Percentiles rank a stretch among this genome's conserved stretches.
phyloP scores from a whole-genome alignment of 2,329 filamentous ascomycete genomes.

The Xylaria sp. region DNA sequence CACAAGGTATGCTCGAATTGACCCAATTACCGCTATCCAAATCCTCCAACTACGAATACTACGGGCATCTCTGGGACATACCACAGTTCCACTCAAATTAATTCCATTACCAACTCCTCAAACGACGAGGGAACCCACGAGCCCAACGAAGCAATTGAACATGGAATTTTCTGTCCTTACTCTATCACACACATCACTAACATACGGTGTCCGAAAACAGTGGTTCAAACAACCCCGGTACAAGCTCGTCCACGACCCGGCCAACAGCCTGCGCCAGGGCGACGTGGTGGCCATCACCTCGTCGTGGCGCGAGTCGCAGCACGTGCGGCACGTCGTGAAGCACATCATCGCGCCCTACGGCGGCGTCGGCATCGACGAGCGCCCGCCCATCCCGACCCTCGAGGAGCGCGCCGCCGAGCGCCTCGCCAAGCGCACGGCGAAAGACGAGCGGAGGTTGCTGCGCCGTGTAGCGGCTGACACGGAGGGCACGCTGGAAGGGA shows the following conservation, averaged over 20 bases:
- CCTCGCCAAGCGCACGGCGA: constrained; percentile 32
- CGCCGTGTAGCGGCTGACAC: not conserved
- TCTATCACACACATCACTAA: not conserved
- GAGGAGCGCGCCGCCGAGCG: constrained; percentile 66
- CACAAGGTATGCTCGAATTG: constrained; percentile 63
- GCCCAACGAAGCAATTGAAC: not conserved
- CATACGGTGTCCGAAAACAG: constrained; percentile 44
- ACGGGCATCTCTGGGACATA: not conserved
- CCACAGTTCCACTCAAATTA: too few relatives aligned
- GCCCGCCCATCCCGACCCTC: constrained; percentile 69
- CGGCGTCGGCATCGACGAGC: constrained; percentile 63
- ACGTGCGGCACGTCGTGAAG: constrained; percentile 76
- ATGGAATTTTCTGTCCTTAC: not conserved
- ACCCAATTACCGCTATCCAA: too few relatives aligned
- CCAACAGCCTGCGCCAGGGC: constrained; percentile 72
- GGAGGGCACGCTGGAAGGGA: not conserved
- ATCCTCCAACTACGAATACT: too few relatives aligned
- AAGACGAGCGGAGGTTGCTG: constrained; percentile 30
- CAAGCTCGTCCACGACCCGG: constrained; percentile 79
- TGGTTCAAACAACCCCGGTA: constrained; percentile 68
- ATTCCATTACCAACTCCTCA: not conserved
- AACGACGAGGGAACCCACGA: not conserved
- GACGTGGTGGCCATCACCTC: constrained; percentile 76
- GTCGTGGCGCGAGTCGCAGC: constrained; percentile 68
- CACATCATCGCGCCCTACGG: constrained; percentile 75